Evolutionary conservation across 2,329 filamentous ascomycete species (phyloP).

Genomic region (Sporothrix phasma): DNA sequence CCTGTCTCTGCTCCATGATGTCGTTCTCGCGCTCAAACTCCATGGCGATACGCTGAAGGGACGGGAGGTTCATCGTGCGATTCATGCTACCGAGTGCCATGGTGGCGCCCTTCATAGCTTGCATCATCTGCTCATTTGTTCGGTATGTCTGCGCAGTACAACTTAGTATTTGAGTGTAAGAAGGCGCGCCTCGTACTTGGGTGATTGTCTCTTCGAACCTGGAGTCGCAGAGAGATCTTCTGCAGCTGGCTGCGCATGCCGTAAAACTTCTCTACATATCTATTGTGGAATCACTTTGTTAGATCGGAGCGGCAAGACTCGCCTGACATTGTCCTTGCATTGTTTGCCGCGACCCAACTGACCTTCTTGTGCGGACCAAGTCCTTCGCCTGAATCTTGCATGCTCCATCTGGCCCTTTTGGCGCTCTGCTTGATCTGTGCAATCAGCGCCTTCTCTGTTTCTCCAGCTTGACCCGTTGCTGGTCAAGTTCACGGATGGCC

Average conservation of each 20-base stretch:
- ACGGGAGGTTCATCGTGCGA: constrained; percentile 90
- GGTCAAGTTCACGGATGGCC: constrained; percentile 90
- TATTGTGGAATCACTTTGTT: constrained; percentile 25
- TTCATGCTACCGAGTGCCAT: constrained; percentile 94
- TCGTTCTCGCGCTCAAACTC: constrained; percentile 98
- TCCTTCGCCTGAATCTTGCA: constrained; percentile 98
- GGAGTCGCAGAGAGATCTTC: constrained; percentile 87
- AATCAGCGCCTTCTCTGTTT: constrained; percentile 98
- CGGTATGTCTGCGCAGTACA: constrained; percentile 64
- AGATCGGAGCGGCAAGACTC: background rate
- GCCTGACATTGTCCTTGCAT: background rate
- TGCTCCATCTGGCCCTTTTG: constrained; percentile 92
- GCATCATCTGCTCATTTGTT: constrained; percentile 99
- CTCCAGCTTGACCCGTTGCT: constrained; percentile 89
- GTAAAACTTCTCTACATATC: constrained; percentile 97
- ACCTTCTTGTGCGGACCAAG: constrained; percentile 80
- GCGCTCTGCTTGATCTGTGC: constrained; percentile 96
- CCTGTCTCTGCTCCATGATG: constrained; percentile 96
- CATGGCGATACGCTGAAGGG: constrained; percentile 93
- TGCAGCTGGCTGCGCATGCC: constrained; percentile 95
- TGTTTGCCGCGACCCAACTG: constrained; percentile 16
- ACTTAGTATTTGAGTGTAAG: background rate
- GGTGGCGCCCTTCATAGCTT: constrained; percentile 97
- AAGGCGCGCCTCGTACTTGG: too few relatives aligned
- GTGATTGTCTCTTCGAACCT: constrained; percentile 43